A percentile compares a stretch with the other conserved stretches of the same genome.
These are phyloP conservation scores for Porcisia hertigi DNA, from an alignment of 208 protist genomes.

Conservation along the genomic window DNA sequence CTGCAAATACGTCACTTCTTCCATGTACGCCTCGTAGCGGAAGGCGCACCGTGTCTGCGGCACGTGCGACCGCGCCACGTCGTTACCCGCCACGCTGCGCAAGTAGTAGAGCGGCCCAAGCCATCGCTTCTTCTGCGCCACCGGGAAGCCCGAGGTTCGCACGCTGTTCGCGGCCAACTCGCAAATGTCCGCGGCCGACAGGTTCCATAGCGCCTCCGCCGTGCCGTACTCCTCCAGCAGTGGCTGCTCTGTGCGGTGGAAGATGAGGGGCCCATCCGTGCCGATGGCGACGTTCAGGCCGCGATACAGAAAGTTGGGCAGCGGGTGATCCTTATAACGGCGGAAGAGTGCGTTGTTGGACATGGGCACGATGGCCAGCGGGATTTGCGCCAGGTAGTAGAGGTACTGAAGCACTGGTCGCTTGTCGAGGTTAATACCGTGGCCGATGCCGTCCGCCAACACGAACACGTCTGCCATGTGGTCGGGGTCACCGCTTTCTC, in stretches of 20 bases:
- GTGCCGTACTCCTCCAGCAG: conserved; percentile 92
- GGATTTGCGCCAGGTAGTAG: conserved; percentile 98
- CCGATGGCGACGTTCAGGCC: conserved; percentile 97
- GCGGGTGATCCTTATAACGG: conserved; percentile 94
- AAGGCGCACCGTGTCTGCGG: conserved; percentile 94
- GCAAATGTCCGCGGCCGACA: conserved; percentile 79
- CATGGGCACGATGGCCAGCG: conserved; percentile 96
- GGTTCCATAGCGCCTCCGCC: conserved; percentile 81
- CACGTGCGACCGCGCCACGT: conserved; percentile 91
- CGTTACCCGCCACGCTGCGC: conserved; percentile 82
- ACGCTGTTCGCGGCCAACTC: conserved; percentile 87
- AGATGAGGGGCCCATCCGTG: conserved; percentile 94
- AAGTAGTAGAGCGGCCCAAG: conserved; percentile 70
- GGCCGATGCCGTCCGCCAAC: conserved; percentile 91
- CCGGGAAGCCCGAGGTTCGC: conserved; percentile 76
- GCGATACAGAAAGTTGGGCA: conserved; percentile 92
- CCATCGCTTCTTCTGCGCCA: conserved; percentile 61
- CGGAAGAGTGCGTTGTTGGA: conserved; percentile 99
- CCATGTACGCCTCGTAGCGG: conserved; percentile 92
- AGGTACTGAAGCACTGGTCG: conserved; percentile 96
- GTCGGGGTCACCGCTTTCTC: conserved; percentile 93
- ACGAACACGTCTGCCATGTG: conserved; percentile 89
- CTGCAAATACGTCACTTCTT: conserved; percentile 83
- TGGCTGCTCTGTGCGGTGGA: conserved; percentile 96
- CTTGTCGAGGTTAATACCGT: conserved; percentile 96